Conservation (phyloP, 2,329 filamentous ascomycete genomes). For the Arthrobotrys megalospora region DNA sequence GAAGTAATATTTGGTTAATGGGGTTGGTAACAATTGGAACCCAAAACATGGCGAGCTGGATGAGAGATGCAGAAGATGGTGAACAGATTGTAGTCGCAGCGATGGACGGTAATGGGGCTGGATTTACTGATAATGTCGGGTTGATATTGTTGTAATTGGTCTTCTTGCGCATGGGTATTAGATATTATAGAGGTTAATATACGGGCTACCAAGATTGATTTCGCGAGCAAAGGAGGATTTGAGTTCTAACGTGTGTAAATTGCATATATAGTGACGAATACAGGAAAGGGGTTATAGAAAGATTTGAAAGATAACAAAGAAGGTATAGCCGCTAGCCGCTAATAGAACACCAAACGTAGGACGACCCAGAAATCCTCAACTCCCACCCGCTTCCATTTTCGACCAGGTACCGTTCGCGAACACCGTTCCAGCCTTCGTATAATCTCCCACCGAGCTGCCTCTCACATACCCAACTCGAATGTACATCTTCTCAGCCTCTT, state of each 20-base stretch:
- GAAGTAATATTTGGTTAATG: constrained; percentile 60
- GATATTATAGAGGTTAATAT: constrained; percentile 20
- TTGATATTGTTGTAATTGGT: constrained; percentile 41
- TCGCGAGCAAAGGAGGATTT: background rate
- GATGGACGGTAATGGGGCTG: constrained; percentile 45
- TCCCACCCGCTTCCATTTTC: constrained; percentile 53
- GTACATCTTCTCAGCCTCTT: constrained; percentile 58
- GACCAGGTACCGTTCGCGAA: constrained; percentile 54
- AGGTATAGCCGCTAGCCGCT: background rate
- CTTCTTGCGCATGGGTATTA: constrained; percentile 2
- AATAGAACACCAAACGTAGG: background rate
- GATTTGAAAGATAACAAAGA: background rate
- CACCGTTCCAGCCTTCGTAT: constrained; percentile 51
- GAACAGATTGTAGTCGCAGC: constrained; percentile 38
- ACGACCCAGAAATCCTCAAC: constrained; percentile 13
- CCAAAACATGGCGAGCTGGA: constrained; percentile 44
- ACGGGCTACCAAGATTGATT: background rate
- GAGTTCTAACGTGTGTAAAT: no score
- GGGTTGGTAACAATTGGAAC: constrained; percentile 55
- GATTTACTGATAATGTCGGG: constrained; percentile 51
- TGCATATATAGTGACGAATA: background rate
- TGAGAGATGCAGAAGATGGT: constrained; percentile 17
- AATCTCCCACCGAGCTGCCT: constrained; percentile 46
- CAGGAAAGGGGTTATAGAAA: background rate
- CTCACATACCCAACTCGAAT: constrained; percentile 49